These are phyloP conservation scores for Sphagnum magellanicum DNA, from an alignment of 228 moss, liverwort and hornwort genomes.

Conservation along the genomic window DNA sequence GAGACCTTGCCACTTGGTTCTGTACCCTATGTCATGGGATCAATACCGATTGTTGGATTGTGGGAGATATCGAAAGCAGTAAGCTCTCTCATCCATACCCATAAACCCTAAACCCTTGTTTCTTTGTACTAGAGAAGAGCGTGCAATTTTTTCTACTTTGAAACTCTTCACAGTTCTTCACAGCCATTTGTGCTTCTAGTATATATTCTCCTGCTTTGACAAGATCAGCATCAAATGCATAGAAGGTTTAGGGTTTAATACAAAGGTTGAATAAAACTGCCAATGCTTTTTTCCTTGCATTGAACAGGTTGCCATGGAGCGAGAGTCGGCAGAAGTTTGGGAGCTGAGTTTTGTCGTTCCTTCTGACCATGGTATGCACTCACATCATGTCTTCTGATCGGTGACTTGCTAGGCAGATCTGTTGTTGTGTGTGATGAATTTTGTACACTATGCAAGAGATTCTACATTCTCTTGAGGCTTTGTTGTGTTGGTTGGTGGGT, in stretches of 20 bases:
- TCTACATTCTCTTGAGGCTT: not conserved
- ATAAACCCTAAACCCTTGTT: too few relatives aligned
- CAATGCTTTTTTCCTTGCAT: not conserved
- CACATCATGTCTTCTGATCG: too few relatives aligned
- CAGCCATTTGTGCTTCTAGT: too few relatives aligned
- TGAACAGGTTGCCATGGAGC: slow-evolving; percentile 74
- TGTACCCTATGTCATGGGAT: slow-evolving; percentile 69
- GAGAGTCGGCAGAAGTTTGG: slow-evolving; percentile 62
- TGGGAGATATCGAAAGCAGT: slow-evolving; percentile 83
- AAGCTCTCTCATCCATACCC: slow-evolving; percentile 10
- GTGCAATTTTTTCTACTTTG: too few relatives aligned
- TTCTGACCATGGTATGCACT: slow-evolving; percentile 48
- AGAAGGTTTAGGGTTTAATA: too few relatives aligned
- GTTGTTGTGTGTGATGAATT: not conserved
- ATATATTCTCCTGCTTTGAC: too few relatives aligned
- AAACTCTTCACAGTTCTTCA: too few relatives aligned
- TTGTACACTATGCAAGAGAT: not conserved
- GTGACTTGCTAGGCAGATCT: not conserved
- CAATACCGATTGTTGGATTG: slow-evolving; percentile 66
- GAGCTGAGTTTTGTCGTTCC: slow-evolving; percentile 81
- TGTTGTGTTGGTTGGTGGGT: slow-evolving; percentile 12
- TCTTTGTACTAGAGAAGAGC: too few relatives aligned
- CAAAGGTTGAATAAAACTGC: too few relatives aligned
- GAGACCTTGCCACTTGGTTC: slow-evolving; percentile 15
- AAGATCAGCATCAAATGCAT: too few relatives aligned